Evolutionary conservation across 176 grass and related monocot genomes (phyloP).

Genomic region (Juncus inflexus): DNA sequence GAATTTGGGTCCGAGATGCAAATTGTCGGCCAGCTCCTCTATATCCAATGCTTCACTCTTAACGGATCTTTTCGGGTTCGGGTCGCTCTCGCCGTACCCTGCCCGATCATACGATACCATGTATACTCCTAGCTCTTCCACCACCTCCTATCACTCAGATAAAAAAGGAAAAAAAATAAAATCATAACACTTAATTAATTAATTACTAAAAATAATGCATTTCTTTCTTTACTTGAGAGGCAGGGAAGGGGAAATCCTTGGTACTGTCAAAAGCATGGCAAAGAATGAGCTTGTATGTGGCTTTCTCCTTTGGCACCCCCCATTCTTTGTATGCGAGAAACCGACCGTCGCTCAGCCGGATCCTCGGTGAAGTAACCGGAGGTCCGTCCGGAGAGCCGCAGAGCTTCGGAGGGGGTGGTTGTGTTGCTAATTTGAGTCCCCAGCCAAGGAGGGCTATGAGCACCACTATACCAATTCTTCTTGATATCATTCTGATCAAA

Average conservation of each 20-base stretch:
- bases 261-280: conserved; percentile 59
- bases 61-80: conserved; percentile 50
- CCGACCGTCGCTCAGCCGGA: conserved; percentile 51
- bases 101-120: conserved; percentile 68
- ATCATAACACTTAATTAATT: not conserved
- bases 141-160: conserved; percentile 44
- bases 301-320: conserved; percentile 43
- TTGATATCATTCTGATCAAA: conserved; percentile 37
- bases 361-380: conserved; percentile 60
- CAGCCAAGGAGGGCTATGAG: conserved; percentile 35
- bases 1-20: conserved; percentile 63
- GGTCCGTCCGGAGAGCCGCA: conserved; percentile 56
- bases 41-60: conserved; percentile 68
- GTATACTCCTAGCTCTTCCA: conserved; percentile 68
- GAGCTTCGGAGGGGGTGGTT: conserved; percentile 36
- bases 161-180: conserved; percentile 10
- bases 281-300: conserved; percentile 58
- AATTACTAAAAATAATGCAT: conserved; percentile 1
- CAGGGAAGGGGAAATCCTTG: conserved; percentile 47
- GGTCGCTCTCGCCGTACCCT: conserved; percentile 82
- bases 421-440: conserved; percentile 42
- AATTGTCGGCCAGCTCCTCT: conserved; percentile 62
- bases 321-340: conserved; percentile 53
- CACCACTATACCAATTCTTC: conserved; percentile 21
- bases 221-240: conserved; percentile 44